phyloP scores from a whole-genome alignment of 2,329 filamentous ascomycete species.

The Fusarium falciforme region DNA sequence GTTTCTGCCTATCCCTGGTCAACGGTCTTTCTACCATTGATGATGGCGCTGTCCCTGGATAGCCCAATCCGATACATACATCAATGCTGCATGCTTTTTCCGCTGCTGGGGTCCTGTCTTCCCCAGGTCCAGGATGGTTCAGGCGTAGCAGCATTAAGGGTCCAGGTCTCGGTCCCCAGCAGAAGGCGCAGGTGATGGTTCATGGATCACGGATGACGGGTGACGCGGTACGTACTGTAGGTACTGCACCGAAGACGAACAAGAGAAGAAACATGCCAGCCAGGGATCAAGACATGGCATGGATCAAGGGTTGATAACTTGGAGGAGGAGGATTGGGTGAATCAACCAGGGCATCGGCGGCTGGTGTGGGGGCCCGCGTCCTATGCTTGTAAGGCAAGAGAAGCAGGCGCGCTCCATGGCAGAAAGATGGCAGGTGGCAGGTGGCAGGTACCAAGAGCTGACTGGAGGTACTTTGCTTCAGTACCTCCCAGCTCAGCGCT shows the following conservation, averaged over 20 bases:
- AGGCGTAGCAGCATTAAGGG: slow-evolving; percentile 29
- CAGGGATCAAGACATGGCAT: slow-evolving; percentile 14
- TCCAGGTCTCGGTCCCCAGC: slow-evolving; percentile 22
- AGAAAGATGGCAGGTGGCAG: neutral
- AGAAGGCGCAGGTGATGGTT: slow-evolving; percentile 25
- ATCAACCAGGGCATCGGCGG: slow-evolving; percentile 12
- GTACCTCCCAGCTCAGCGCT: neutral
- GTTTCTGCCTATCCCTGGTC: slow-evolving; percentile 7
- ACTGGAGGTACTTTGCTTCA: neutral
- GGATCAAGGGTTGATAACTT: slow-evolving; percentile 20
- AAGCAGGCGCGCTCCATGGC: neutral
- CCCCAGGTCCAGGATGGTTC: slow-evolving; percentile 24
- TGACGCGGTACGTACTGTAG: neutral
- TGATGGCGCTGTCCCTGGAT: neutral
- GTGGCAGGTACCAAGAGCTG: neutral
- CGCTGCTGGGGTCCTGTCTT: neutral
- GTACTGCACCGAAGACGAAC: slow-evolving; percentile 1
- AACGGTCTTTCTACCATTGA: neutral
- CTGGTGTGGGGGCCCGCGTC: slow-evolving; percentile 23
- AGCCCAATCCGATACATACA: neutral
- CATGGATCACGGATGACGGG: slow-evolving; percentile 18
- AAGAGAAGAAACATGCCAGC: slow-evolving; percentile 20
- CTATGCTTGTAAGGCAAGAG: neutral
- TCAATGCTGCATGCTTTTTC: neutral
- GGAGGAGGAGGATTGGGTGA: slow-evolving; percentile 12